Percentiles rank a stretch among this genome's conserved stretches.
Conservation (phyloP, 352 stramenopile species). For the Poterioochromonas sp. region DNA sequence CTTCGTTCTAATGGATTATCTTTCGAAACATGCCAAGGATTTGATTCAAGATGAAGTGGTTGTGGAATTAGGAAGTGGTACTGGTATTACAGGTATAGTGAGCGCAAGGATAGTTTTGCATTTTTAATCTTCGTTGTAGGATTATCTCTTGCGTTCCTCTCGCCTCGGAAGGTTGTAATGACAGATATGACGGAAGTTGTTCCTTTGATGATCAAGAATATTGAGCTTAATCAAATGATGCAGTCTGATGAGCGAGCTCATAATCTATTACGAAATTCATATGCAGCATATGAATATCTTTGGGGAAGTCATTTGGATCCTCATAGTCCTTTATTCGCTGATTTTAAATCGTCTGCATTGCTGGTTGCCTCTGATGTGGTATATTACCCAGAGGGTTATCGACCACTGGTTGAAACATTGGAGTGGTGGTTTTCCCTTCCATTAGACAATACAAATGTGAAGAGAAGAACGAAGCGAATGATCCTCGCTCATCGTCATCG, state of each 20-base stretch:
- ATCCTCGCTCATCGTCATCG: conserved; percentile 5
- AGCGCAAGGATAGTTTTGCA: no score
- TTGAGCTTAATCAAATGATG: neutral
- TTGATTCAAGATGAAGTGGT: neutral
- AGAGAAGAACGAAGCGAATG: neutral
- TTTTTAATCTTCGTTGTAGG: no score
- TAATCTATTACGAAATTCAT: neutral
- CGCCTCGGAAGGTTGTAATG: neutral
- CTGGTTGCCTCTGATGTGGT: conserved; percentile 11
- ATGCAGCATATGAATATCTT: neutral
- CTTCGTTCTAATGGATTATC: neutral
- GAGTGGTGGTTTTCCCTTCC: neutral
- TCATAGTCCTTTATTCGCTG: neutral
- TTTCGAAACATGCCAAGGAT: neutral
- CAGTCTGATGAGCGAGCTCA: neutral
- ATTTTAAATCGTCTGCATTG: neutral
- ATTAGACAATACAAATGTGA: neutral
- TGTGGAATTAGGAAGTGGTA: neutral
- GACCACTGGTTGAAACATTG: neutral
- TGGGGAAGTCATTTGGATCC: neutral
- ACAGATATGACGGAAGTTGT: neutral
- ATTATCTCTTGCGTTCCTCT: neutral
- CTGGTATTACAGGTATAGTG: conserved; percentile 16
- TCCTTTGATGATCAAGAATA: neutral
- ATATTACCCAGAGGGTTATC: neutral